Evolutionary conservation across 768 basidiomycete species (phyloP).

Genomic region (Kwoniella shandongensis): DNA sequence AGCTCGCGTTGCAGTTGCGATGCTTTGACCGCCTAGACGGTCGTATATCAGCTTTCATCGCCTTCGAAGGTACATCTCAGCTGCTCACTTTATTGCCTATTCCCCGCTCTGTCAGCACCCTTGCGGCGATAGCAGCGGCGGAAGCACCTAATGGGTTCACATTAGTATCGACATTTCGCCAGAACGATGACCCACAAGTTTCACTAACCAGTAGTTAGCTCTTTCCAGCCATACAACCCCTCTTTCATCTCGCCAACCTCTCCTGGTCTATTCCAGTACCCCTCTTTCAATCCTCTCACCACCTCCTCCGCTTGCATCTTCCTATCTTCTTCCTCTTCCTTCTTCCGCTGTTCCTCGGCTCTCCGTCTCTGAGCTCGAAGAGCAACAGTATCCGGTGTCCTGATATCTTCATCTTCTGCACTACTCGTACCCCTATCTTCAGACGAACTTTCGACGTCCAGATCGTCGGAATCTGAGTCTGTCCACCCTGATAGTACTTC

Average conservation of each 20-base stretch:
- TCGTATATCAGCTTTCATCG: not conserved
- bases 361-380: slow-evolving; percentile 8
- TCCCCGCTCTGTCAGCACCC: not conserved
- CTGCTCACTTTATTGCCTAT: not conserved
- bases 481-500: slow-evolving; percentile 41
- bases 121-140: slow-evolving; percentile 6
- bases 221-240: slow-evolving; percentile 38
- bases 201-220: slow-evolving; percentile 29
- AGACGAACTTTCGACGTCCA: not conserved
- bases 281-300: slow-evolving; percentile 16
- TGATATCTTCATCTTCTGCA: slow-evolving; percentile 18
- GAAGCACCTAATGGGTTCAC: not conserved
- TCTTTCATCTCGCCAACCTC: slow-evolving; percentile 5
- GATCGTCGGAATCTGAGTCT: slow-evolving; percentile 23
- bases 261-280: slow-evolving; percentile 32
- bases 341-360: not conserved
- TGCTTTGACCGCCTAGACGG: slow-evolving; percentile 34
- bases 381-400: slow-evolving; percentile 12
- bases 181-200: not conserved
- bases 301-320: slow-evolving; percentile 15
- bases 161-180: not conserved
- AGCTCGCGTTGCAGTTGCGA: slow-evolving; percentile 39
- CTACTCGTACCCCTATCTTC: not conserved
- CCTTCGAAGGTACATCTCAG: no score
- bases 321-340: slow-evolving; percentile 18